Conservation (phyloP, 116 monocot species). For the Thalassia testudinum region DNA sequence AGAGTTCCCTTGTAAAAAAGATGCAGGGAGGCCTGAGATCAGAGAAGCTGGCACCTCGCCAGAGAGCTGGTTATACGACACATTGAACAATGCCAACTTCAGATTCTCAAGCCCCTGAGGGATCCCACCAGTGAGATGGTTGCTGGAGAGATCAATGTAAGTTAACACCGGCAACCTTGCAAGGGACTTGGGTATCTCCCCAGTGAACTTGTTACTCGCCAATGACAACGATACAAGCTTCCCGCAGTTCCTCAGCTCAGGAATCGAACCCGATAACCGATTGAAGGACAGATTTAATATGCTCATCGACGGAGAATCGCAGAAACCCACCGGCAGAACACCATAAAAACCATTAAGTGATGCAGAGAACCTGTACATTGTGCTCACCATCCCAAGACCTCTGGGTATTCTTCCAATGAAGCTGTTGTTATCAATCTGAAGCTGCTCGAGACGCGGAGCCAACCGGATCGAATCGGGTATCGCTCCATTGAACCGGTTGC, state of each 20-base stretch:
- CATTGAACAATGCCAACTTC: constrained; percentile 69
- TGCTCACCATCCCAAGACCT: constrained; percentile 23
- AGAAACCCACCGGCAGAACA: constrained; percentile 41
- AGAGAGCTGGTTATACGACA: constrained; percentile 51
- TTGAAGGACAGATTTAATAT: constrained; percentile 57
- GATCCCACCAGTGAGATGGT: constrained; percentile 49
- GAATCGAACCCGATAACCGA: constrained; percentile 43
- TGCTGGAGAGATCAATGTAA: constrained; percentile 58
- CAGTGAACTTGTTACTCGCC: constrained; percentile 45
- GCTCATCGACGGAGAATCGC: constrained; percentile 45
- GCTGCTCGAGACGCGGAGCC: constrained; percentile 31
- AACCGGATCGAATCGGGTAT: constrained; percentile 21
- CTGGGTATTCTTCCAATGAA: constrained; percentile 43
- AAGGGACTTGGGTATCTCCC: constrained; percentile 40
- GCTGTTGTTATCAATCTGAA: constrained; percentile 63
- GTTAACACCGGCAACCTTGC: constrained; percentile 45
- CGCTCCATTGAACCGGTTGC: constrained; percentile 39
- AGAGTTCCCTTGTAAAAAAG: constrained; percentile 55
- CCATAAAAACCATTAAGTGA: constrained; percentile 40
- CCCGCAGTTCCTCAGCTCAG: constrained; percentile 35
- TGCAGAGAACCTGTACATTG: constrained; percentile 55
- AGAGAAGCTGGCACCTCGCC: constrained; percentile 37
- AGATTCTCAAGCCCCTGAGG: constrained; percentile 42
- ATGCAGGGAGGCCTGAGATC: constrained; percentile 51
- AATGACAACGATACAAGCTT: constrained; percentile 49